Percentiles rank a stretch among this genome's conserved stretches.
Conservation (phyloP, 352 stramenopile species). For the Globisporangium perplexum region DNA sequence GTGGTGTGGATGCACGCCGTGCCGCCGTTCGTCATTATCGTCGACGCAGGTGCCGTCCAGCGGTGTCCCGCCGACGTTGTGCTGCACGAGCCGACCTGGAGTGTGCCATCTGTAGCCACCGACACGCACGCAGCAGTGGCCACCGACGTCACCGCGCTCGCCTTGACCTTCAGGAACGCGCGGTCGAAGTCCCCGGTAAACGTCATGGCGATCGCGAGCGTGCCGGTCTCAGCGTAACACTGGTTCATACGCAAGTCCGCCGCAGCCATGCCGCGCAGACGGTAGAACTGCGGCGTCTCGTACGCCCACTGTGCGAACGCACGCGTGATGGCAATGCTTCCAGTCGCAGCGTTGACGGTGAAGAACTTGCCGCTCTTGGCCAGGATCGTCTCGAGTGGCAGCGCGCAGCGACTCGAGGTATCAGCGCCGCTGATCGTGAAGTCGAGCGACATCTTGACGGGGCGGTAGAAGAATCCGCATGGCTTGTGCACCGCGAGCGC, state of each 20-base stretch:
- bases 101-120: constrained; percentile 4
- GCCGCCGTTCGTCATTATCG: constrained; percentile 1
- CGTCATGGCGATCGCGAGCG: constrained; percentile 12
- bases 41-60: constrained; percentile 11
- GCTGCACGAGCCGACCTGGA: constrained; percentile 15
- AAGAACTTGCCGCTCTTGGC: constrained; percentile 19
- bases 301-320: constrained; percentile 25
- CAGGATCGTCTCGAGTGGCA: constrained; percentile 13
- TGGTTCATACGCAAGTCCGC: constrained; percentile 24
- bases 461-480: constrained; percentile 27
- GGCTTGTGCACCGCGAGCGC: constrained; percentile 16
- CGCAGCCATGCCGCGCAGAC: constrained; percentile 20
- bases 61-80: constrained; percentile 4
- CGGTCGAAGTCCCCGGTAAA: constrained; percentile 23
- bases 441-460: constrained; percentile 31
- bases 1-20: constrained; percentile 14
- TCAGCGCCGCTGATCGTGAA: constrained; percentile 18
- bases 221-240: constrained; percentile 28
- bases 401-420: constrained; percentile 15
- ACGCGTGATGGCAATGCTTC: constrained; percentile 15
- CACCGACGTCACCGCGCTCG: constrained; percentile 4
- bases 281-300: constrained; percentile 23
- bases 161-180: constrained; percentile 23
- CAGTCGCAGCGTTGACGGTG: constrained; percentile 8
- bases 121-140: constrained; percentile 13